Base-by-base conservation (phyloP, 169 alveolate species). In the Plasmodium gonderi region DNA sequence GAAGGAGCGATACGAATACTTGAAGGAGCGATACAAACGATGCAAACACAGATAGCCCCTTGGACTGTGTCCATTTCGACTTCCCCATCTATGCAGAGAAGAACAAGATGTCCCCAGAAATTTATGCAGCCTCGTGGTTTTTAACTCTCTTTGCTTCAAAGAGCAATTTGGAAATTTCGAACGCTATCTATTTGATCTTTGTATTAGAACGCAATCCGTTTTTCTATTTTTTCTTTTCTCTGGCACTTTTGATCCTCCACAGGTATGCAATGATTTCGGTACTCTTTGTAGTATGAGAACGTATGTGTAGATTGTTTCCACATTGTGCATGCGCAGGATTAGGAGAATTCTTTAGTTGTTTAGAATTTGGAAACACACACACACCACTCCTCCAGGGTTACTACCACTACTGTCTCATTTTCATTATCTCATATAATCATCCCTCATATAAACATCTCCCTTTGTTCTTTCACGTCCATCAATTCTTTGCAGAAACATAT, bases 111-210 rank as follows among this genome's bases (percentile, higher is more conserved):
- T 79, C 95, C 14, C 97, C 97, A 6, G 97, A 95, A 81, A 91
- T 95, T 69, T 95, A 95, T 79, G 97, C 95, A 42, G 90, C 97
- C 17, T 95, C 97, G 5, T 95, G 97, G 97, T 95, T 95, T 45
- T 67, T 95, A 33, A 95, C 97, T 17, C 78, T 95, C 49, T 95
- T 95, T 64, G 95, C 97, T 1, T 95, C 97, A 11, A 95, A 95
- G 80, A 90, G 92, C 75, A 79, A 89, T 42, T 65, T 95, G 65
- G 78, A 79, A 76, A 91, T 91, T 60, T 83, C 92, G 26, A 81
- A 91, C 45, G 80, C 89, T n/a, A 67, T 95, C 26, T 95, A 95
- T 92, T 91, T 93, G 74, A 54, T 87, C n/a, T 93, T 91, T 49
- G 23, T 95, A 47, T 44, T 91, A 49, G 96, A 95, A 45, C 81